A percentile compares a stretch with the other conserved stretches of the same genome.
These are phyloP conservation scores for Backusella tuberculispora DNA, from an alignment of 192 early-diverging fungal genomes.

Conservation along the genomic window DNA sequence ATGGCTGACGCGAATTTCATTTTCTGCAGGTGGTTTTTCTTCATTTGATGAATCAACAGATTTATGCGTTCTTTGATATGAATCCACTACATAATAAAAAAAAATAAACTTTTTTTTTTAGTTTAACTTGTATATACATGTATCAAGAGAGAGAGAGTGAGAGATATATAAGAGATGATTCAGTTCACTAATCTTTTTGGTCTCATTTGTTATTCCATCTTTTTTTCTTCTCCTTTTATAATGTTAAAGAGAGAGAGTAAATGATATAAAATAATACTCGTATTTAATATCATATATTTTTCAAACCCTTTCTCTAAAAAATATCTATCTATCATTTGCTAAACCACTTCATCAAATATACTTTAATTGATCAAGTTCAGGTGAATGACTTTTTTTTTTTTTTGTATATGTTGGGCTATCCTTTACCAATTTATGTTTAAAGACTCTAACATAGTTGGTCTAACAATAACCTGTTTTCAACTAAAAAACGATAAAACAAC, in stretches of 20 bases:
- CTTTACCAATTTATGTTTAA: slow-evolving; percentile 33
- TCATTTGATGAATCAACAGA: neutral
- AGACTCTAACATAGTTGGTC: slow-evolving; percentile 16
- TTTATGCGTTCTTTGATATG: slow-evolving; percentile 28
- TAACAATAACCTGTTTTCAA: slow-evolving; percentile 23
- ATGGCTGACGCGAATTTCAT: slow-evolving; percentile 33
- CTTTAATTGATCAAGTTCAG: slow-evolving; percentile 30
- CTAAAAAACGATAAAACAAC: neutral
- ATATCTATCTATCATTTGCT: slow-evolving; percentile 19
- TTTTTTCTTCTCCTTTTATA: too few species aligned
- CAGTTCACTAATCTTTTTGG: neutral
- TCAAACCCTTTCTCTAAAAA: neutral
- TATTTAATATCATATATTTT: neutral
- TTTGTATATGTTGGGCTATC: slow-evolving; percentile 31
- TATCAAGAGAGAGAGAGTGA: neutral
- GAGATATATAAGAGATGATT: neutral
- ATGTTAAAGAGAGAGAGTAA: neutral
- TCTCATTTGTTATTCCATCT: too few species aligned
- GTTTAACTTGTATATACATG: too few species aligned
- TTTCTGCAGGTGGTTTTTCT: slow-evolving; percentile 26
- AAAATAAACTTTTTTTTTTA: neutral
- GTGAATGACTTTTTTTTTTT: slow-evolving; percentile 5
- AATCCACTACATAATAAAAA: slow-evolving; percentile 29
- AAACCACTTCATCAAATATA: slow-evolving; percentile 27
- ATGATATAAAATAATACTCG: neutral